Evolutionary conservation across 805 yeast species (phyloP).

Genomic region (Wickerhamomyces hampshirensis): DNA sequence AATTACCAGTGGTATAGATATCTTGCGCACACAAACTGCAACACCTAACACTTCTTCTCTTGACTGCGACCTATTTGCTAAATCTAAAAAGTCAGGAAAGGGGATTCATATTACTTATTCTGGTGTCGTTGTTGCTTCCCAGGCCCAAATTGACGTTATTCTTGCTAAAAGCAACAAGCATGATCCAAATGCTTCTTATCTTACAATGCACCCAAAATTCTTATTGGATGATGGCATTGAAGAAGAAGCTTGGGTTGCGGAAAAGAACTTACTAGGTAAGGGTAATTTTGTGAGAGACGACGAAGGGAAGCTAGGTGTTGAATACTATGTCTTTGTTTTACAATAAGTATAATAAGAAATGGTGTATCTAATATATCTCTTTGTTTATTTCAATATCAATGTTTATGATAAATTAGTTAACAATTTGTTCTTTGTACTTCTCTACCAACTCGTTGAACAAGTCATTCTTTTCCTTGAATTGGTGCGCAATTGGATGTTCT

Average conservation of each 20-base stretch:
- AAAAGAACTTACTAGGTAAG: constrained; percentile 48
- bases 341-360: constrained; percentile 11
- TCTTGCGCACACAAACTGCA: constrained; percentile 32
- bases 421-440: constrained; percentile 39
- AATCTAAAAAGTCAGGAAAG: constrained; percentile 35
- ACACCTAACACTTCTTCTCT: constrained; percentile 30
- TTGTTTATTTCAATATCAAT: background rate
- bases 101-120: constrained; percentile 40
- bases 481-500: constrained; percentile 52
- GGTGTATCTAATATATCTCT: no score
- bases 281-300: constrained; percentile 53
- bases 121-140: constrained; percentile 42
- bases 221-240: constrained; percentile 37
- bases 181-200: constrained; percentile 43
- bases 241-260: constrained; percentile 46
- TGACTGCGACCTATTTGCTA: constrained; percentile 47
- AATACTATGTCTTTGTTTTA: constrained; percentile 41
- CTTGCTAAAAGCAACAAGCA: constrained; percentile 27
- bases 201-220: constrained; percentile 44
- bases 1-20: constrained; percentile 42
- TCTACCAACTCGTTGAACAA: constrained; percentile 66
- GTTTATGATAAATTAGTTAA: constrained; percentile 1
- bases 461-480: constrained; percentile 54
- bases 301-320: constrained; percentile 43
- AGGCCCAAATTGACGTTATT: constrained; percentile 32